Base-by-base conservation (phyloP, 495 filamentous ascomycete species). In the Penicillium alfredii region DNA sequence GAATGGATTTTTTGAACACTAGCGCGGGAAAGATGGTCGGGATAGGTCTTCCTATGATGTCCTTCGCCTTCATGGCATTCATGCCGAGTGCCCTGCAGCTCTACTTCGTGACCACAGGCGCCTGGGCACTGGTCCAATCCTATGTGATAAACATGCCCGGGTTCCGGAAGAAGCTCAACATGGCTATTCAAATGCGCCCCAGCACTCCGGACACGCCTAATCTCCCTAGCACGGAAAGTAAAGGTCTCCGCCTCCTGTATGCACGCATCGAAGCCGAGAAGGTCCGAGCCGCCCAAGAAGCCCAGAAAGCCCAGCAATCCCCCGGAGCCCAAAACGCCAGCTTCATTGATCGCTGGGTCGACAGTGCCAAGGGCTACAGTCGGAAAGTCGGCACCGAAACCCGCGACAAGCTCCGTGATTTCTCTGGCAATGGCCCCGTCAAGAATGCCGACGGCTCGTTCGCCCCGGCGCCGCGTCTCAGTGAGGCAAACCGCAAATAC, bases 21-120 rank as follows among this genome's bases (percentile, higher is more conserved):
- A 30, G 63, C 9, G 46, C 68, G 3, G 54, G 43, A n/a, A 69
- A 75, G 37, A 33, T 63, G 0, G 60, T 94, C 48, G 38, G 64
- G 8, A 68, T 74, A 22, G 67, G 66, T 12, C 37, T 95, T 4
- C 81, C 87, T 7, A 53, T 68, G 0, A 6, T 90, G 2, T 73
- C 77, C 14, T 65, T 84, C 17, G 7, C 69, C 6, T 73, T 88
- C 47, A 81, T 84, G 29, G 49, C 66, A 3, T 78, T 62, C 49
- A 68, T 82, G 53, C 84, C 90, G 0, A 77, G 77, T 8, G 74
- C 68, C 5, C 46, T 94, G 4, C 83, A 88, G 50, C 60, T 86
- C 27, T 85, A 81, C 58, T 88, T 98, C 63, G 50, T 73, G 27
- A 35, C 67, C 13, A 68, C 77, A 1, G 71, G 77, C 33, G 1